These are phyloP conservation scores for Rhizophagus clarus DNA, from an alignment of 192 early-diverging fungal genomes.

Conservation along the genomic window DNA sequence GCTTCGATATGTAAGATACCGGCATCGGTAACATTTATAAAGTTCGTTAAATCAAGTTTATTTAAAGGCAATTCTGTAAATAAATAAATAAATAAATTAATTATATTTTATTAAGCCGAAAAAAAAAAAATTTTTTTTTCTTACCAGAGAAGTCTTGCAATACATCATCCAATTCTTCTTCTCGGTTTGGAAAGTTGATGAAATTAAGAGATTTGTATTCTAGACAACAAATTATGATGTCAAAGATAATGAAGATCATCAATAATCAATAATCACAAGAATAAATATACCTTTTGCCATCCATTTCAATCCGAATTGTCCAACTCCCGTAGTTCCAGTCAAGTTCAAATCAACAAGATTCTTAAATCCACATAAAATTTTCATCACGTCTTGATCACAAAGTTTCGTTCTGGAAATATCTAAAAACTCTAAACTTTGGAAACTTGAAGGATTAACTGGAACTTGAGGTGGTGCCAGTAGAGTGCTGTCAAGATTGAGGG, in stretches of 20 bases:
- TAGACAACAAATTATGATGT: neutral
- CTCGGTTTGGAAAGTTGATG: neutral
- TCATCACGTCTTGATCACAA: conserved; percentile 10
- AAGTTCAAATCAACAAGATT: neutral
- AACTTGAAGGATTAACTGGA: conserved; percentile 4
- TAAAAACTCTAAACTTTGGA: neutral
- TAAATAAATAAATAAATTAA: neutral
- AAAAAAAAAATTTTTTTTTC: neutral
- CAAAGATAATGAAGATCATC: neutral
- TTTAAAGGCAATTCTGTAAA: neutral
- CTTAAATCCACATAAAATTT: conserved; percentile 9
- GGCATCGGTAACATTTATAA: neutral
- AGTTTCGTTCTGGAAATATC: neutral
- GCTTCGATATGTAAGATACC: neutral
- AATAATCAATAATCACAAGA: neutral
- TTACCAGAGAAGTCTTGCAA: conserved; percentile 12
- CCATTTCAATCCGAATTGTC: conserved; percentile 7
- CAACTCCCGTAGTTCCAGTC: neutral
- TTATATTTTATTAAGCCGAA: neutral
- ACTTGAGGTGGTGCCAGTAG: neutral
- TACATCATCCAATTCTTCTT: conserved; percentile 4
- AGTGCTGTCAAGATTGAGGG: neutral
- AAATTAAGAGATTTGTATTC: neutral
- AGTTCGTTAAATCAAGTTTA: neutral
- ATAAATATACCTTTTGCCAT: neutral